Evolutionary conservation across 208 protist genomes (phyloP).

Genomic region (Trypanosoma avium): DNA sequence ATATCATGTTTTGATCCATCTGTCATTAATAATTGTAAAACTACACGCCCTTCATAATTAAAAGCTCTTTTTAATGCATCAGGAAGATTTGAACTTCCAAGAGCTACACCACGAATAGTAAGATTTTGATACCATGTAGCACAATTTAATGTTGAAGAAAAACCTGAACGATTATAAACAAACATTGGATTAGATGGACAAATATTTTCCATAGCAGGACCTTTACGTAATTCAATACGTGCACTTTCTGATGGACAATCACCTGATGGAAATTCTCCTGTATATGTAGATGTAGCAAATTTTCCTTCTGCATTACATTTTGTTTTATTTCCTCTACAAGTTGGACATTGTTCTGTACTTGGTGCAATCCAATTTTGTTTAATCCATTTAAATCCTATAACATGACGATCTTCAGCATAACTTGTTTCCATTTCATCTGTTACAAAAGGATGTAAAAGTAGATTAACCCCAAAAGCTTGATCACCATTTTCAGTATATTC

Average conservation of each 20-base stretch:
- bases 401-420: conserved; percentile 69
- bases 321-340: conserved; percentile 59
- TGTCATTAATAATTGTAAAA: conserved; percentile 65
- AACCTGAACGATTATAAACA: conserved; percentile 64
- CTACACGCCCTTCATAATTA: conserved; percentile 58
- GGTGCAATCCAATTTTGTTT: conserved; percentile 60
- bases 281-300: conserved; percentile 42
- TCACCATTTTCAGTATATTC: conserved; percentile 59
- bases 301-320: conserved; percentile 30
- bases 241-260: conserved; percentile 50
- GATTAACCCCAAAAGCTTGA: conserved; percentile 78
- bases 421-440: conserved; percentile 49
- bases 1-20: conserved; percentile 44
- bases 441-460: conserved; percentile 72
- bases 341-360: conserved; percentile 53
- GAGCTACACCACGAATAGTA: conserved; percentile 71
- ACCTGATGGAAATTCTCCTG: conserved; percentile 56
- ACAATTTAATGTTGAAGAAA: conserved; percentile 65
- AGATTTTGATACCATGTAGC: conserved; percentile 73
- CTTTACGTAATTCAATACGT: conserved; percentile 68
- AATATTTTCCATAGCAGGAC: conserved; percentile 47
- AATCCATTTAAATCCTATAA: conserved; percentile 79
- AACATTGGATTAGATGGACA: conserved; percentile 54
- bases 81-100: conserved; percentile 56
- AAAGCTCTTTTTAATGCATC: conserved; percentile 41